Base-by-base conservation (phyloP, 2,329 filamentous ascomycete species). In the Chrysosporium queenslandicum region DNA sequence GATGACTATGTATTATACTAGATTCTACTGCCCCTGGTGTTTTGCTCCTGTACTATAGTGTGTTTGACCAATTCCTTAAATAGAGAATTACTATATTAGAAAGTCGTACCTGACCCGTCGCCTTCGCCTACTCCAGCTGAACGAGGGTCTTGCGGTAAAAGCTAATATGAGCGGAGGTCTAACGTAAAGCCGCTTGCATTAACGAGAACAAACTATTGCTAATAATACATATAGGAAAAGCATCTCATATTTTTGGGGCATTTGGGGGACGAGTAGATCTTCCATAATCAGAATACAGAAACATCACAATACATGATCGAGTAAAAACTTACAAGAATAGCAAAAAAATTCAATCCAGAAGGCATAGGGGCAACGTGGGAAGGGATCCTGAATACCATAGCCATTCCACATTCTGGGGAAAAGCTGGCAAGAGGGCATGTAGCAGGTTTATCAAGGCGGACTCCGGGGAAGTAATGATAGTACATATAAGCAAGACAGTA, bases 401-500 rank as follows among this genome's bases (percentile, higher is more conserved):
- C 23, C 14, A 9, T 29, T 29, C 20, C n/a, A n/a, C n/a, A n/a
- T n/a, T n/a, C 4, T 4, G 21, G 8, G n/a, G 42, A 46, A 46
- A 7, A 14, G 12, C 11, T 36, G 12, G 18, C 29, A 46, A 14
- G 18, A 5, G 23, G n/a, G 25, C 14, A 3, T 23, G n/a, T 18
- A 36, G 8, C 21, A 25, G 6, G 45, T 36, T 21, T 5, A 25
- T n/a, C 8, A 37, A 25, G 11, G 16, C 4, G 11, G 16, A 37
- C 2, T 47, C 14, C 25, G 12, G 20, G 32, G 14, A 11, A n/a
- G n/a, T n/a, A n/a, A n/a, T n/a, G n/a, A 23, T n/a, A 37, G 7
- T 8, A 47, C 45, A 39, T 27, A 37, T 47, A 47, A 46, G 7
- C n/a, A 46, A 30, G 42, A 47, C 45, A 47, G 29, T 47, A 36